phyloP scores from a whole-genome alignment of 768 basidiomycete genomes.

The Termitomyces sp. region DNA sequence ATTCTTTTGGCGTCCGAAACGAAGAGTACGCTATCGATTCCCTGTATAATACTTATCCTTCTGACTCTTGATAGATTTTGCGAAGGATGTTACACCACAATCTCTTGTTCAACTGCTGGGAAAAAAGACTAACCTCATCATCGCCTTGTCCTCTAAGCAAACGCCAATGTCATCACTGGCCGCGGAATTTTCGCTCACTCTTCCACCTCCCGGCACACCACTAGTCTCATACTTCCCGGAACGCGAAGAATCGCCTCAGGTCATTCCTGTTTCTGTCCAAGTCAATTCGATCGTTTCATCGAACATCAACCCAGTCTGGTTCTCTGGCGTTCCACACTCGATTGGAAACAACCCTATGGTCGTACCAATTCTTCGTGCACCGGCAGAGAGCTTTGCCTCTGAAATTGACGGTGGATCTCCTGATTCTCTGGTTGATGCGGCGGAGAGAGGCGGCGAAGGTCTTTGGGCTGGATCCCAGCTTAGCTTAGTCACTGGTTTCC shows the following conservation, averaged over 20 bases:
- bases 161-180: slow-evolving; percentile 73
- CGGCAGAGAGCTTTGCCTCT: slow-evolving; percentile 68
- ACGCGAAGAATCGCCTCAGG: slow-evolving; percentile 53
- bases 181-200: slow-evolving; percentile 86
- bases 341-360: slow-evolving; percentile 71
- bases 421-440: slow-evolving; percentile 61
- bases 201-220: slow-evolving; percentile 78
- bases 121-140: slow-evolving; percentile 74
- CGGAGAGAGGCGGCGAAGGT: slow-evolving; percentile 72
- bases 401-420: slow-evolving; percentile 61
- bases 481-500: slow-evolving; percentile 83
- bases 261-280: slow-evolving; percentile 60
- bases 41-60: not conserved
- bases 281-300: slow-evolving; percentile 39
- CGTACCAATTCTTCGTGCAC: slow-evolving; percentile 77
- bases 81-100: slow-evolving; percentile 77
- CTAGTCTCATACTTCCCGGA: slow-evolving; percentile 84
- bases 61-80: slow-evolving; percentile 41
- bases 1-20: slow-evolving; percentile 81
- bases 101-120: slow-evolving; percentile 66
- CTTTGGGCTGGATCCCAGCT: slow-evolving; percentile 78
- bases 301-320: slow-evolving; percentile 60
- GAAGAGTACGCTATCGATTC: slow-evolving; percentile 54
- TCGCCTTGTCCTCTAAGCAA: slow-evolving; percentile 74
- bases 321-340: slow-evolving; percentile 64